These are phyloP conservation scores for Stereocaulon alpinum DNA, from an alignment of 495 filamentous ascomycete species.

Conservation along the genomic window DNA sequence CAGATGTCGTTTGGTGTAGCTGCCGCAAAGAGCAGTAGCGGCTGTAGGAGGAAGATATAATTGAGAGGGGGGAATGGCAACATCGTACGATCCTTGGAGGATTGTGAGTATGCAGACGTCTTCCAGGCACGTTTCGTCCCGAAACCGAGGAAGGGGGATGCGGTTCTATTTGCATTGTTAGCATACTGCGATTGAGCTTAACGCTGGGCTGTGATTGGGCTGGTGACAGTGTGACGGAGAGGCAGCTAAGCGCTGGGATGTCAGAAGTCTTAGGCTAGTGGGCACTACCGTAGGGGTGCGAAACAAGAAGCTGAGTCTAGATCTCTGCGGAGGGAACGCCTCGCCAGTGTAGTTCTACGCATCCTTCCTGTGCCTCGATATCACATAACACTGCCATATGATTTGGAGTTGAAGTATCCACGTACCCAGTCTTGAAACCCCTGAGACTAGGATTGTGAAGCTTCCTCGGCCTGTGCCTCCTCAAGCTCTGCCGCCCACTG, in stretches of 20 bases:
- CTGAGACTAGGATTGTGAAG: too few species aligned
- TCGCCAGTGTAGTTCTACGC: too few species aligned
- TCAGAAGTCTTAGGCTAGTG: too few species aligned
- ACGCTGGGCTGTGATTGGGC: constrained; percentile 13
- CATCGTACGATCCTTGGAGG: constrained; percentile 12
- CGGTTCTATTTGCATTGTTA: constrained; percentile 7
- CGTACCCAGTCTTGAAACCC: too few species aligned
- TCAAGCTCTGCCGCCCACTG: too few species aligned
- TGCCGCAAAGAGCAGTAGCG: constrained; percentile 11
- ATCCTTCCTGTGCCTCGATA: too few species aligned
- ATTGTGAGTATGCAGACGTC: constrained; percentile 8
- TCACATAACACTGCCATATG: too few species aligned
- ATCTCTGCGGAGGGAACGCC: not conserved
- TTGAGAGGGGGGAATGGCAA: constrained; percentile 9
- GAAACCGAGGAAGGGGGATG: constrained; percentile 2
- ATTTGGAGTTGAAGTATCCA: too few species aligned
- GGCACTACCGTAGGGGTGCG: not conserved
- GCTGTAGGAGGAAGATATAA: constrained; percentile 5
- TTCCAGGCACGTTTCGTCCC: not conserved
- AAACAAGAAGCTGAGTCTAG: not conserved
- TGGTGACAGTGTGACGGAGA: constrained; percentile 7
- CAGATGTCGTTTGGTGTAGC: constrained; percentile 20
- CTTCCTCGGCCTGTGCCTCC: too few species aligned
- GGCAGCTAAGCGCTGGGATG: constrained; percentile 9
- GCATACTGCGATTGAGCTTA: constrained; percentile 5